Percentiles rank a stretch among this genome's conserved stretches.
phyloP scores from a whole-genome alignment of 2,329 filamentous ascomycete genomes.

The Sarocladium strictum region DNA sequence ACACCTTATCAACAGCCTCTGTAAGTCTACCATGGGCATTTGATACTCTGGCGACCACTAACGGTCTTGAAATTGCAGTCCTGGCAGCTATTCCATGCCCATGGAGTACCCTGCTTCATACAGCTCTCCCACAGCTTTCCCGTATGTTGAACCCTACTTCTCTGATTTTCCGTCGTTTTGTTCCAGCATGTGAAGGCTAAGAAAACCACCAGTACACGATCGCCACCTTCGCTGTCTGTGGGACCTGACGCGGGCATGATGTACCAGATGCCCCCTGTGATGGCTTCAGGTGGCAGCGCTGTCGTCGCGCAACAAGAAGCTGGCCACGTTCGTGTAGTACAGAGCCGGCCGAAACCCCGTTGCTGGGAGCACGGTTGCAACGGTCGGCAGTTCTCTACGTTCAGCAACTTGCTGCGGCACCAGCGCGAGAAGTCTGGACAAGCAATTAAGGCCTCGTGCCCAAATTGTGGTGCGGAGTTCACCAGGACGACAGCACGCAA shows the following conservation, averaged over 20 bases:
- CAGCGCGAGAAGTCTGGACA: conserved; percentile 93
- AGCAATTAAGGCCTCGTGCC: conserved; percentile 81
- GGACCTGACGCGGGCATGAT: conserved; percentile 34
- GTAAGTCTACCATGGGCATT: conserved; percentile 21
- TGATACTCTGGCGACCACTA: neutral
- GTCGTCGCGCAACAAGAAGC: conserved; percentile 25
- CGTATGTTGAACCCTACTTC: conserved; percentile 23
- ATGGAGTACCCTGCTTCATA: conserved; percentile 38
- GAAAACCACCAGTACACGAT: conserved; percentile 26
- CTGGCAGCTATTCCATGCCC: conserved; percentile 33
- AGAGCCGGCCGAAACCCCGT: conserved; percentile 82
- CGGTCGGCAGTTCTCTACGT: conserved; percentile 90
- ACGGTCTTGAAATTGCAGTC: conserved; percentile 17
- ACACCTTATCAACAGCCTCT: conserved; percentile 29
- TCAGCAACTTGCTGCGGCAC: conserved; percentile 88
- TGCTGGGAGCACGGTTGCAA: conserved; percentile 98
- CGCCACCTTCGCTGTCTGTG: conserved; percentile 29
- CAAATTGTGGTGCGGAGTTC: conserved; percentile 88
- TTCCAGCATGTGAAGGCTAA: neutral
- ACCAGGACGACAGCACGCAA: conserved; percentile 84
- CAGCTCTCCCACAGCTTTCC: conserved; percentile 29
- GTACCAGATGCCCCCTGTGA: conserved; percentile 35
- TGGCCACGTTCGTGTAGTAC: conserved; percentile 60
- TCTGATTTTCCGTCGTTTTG: conserved; percentile 9
- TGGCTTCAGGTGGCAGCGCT: conserved; percentile 26